Conservation (phyloP, 495 filamentous ascomycete genomes). For the Apodospora peruviana region DNA sequence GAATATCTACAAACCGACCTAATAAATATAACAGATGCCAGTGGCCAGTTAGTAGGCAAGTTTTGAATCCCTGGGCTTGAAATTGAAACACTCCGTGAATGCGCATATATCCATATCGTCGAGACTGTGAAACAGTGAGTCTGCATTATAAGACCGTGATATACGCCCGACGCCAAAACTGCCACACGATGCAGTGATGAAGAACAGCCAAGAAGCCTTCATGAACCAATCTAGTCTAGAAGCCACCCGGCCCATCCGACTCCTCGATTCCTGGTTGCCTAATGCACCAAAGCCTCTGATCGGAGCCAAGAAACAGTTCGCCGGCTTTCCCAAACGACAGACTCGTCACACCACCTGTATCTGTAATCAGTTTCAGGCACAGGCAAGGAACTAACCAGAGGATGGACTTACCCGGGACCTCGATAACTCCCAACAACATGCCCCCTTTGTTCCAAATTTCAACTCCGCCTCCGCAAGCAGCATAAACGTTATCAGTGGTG, state of each 20-base stretch:
- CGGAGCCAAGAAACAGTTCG: slow-evolving; percentile 27
- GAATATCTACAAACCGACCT: no score
- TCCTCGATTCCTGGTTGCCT: not conserved
- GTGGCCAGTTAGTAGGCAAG: no score
- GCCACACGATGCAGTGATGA: no score
- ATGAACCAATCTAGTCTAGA: no score
- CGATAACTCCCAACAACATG: slow-evolving; percentile 33
- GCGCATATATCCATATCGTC: no score
- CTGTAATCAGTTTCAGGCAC: not conserved
- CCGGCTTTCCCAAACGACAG: slow-evolving; percentile 19
- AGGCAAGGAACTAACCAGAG: not conserved
- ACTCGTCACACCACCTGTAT: slow-evolving; percentile 23
- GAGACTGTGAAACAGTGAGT: no score
- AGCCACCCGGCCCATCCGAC: not conserved
- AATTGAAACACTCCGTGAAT: no score
- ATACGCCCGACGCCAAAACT: no score
- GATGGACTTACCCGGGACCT: slow-evolving; percentile 23
- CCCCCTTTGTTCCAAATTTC: slow-evolving; percentile 43
- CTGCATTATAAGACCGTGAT: no score
- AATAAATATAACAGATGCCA: no score
- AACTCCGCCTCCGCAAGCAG: slow-evolving; percentile 44
- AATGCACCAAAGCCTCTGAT: slow-evolving; percentile 26
- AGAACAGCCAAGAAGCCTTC: no score
- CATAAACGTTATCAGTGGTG: slow-evolving; percentile 37
- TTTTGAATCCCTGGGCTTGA: no score